Percentiles rank a stretch among this genome's conserved stretches.
Evolutionary conservation across 495 filamentous ascomycete genomes (phyloP).

Genomic region (Xylaria grammica): DNA sequence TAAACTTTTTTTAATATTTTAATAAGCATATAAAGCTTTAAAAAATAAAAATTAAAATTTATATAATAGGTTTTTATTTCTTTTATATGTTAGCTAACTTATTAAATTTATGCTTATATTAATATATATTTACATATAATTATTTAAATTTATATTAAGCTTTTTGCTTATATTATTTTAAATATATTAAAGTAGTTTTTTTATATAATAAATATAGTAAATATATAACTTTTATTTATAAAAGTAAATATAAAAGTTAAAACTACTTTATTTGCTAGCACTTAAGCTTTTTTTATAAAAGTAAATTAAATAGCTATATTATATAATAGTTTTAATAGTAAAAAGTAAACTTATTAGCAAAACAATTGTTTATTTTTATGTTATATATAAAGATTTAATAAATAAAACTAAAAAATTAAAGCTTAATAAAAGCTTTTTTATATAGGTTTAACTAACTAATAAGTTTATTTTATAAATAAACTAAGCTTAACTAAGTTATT

Average conservation of each 20-base stretch:
- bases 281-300: background rate
- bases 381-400: background rate
- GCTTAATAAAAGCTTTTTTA: background rate
- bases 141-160: too few relatives aligned
- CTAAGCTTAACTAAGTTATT: background rate
- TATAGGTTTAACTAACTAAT: background rate
- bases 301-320: background rate
- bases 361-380: background rate
- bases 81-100: too few relatives aligned
- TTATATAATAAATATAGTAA: constrained; percentile 5
- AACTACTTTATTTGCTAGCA: background rate
- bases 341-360: background rate
- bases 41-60: too few relatives aligned
- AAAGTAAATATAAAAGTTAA: background rate
- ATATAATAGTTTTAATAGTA: constrained; percentile 1
- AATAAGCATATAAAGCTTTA: too few relatives aligned
- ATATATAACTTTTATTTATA: background rate
- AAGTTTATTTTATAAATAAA: background rate
- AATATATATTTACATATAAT: too few relatives aligned
- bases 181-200: background rate
- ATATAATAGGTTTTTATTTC: too few relatives aligned
- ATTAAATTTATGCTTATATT: too few relatives aligned
- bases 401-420: constrained; percentile 9
- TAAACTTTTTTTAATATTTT: too few relatives aligned
- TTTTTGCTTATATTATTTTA: too few relatives aligned